phyloP scores from a whole-genome alignment of 2,329 filamentous ascomycete genomes.

The Alternaria sp. region DNA sequence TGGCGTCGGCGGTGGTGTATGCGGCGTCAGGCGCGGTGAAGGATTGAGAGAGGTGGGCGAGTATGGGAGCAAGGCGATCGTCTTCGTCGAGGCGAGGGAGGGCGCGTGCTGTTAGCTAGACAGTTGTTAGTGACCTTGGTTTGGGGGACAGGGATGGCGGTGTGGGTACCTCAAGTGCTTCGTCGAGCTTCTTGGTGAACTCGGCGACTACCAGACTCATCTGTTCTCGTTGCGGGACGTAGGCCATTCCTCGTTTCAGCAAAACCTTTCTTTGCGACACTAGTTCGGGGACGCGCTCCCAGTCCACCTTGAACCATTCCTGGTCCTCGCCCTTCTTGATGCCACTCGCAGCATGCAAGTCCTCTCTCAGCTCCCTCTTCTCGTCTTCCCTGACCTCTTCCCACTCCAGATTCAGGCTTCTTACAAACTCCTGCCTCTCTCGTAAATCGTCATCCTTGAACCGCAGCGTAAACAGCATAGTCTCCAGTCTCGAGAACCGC shows the following conservation, averaged over 20 bases:
- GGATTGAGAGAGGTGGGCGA: slow-evolving; percentile 88
- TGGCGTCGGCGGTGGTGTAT: slow-evolving; percentile 74
- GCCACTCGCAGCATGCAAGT: slow-evolving; percentile 64
- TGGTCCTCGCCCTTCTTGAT: slow-evolving; percentile 73
- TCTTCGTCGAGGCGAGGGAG: slow-evolving; percentile 95
- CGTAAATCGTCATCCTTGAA: slow-evolving; percentile 77
- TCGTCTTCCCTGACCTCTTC: slow-evolving; percentile 83
- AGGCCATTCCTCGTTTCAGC: slow-evolving; percentile 82
- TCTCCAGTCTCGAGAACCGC: slow-evolving; percentile 86
- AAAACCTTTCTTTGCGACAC: slow-evolving; percentile 79
- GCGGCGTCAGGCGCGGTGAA: slow-evolving; percentile 90
- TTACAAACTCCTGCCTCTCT: slow-evolving; percentile 80
- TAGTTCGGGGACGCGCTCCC: slow-evolving; percentile 89
- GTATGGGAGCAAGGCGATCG: slow-evolving; percentile 80
- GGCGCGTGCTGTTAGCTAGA: slow-evolving; percentile 83
- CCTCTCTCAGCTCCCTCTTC: slow-evolving; percentile 69
- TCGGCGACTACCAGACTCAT: slow-evolving; percentile 88
- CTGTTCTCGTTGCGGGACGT: slow-evolving; percentile 87
- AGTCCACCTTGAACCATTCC: slow-evolving; percentile 95
- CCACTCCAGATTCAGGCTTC: slow-evolving; percentile 81
- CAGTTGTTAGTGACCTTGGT: slow-evolving; percentile 4
- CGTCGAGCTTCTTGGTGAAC: slow-evolving; percentile 80
- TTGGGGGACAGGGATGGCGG: not conserved
- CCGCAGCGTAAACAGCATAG: slow-evolving; percentile 84
- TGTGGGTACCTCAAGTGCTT: slow-evolving; percentile 75